Base-by-base conservation (phyloP, 306 rosid species). In the Pterocarpus macrocarpus region DNA sequence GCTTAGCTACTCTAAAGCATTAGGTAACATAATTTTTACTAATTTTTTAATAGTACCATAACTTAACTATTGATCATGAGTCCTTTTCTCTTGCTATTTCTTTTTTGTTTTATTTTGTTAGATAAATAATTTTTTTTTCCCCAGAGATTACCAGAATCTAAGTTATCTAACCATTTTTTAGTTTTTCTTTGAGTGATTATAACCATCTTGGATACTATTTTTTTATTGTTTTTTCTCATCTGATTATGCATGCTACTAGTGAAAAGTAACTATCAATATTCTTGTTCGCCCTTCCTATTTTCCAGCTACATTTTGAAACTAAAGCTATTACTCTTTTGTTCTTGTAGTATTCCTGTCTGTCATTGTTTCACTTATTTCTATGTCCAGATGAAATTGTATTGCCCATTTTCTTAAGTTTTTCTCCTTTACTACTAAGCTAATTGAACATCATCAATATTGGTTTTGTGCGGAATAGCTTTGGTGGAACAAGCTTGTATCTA, bases 1-100 rank as follows among this genome's bases (percentile, higher is more conserved):
- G 94, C 87, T 81, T 92, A 84, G 97, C 95, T 79, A 90, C 97
- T 78, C 92, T 92, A 30, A 92, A 89, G 86, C 95, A 92, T 85
- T 95, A 89, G 90, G 97, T 92, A 80, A 53, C 43, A 71, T 67
- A 63, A 33, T 78, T 55, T 73, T 53, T 45, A 36, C 63, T 75
- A 53, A 55, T 17, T 49, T 67, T 63, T 44, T 38, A 36, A 53
- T 34, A 45, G 2, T 36, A 10, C 39, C 34, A 16, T 28, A 44
- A 30, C 63, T 45, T 71, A 45, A 45, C 41, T 12, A 17, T 39
- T 16, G 61, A 49, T 45, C 64, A 8, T 34, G 28, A 5, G 49
- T 49, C 58, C 35, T n/a, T 79, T 38, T 55, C 35, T 47, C 43
- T 53, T 11, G 15, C 56, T 13, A 49, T 41, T 41, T 13, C 32